phyloP scores from a whole-genome alignment of 2,329 filamentous ascomycete species.

The Zarea fungicola region DNA sequence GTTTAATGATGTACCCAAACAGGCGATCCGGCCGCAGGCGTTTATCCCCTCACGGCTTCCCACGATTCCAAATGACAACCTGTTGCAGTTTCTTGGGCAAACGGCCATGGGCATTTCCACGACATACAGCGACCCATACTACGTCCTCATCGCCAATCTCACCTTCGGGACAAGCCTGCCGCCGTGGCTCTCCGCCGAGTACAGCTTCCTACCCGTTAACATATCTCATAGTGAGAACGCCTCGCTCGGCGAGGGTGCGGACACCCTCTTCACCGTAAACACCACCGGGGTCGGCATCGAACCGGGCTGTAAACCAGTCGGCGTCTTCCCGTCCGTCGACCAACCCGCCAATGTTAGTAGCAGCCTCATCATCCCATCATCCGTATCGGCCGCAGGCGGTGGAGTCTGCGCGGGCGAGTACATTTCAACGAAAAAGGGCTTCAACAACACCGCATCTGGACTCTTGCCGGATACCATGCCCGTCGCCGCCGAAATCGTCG shows the following conservation, averaged over 20 bases:
- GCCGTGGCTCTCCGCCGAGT: constrained; percentile 41
- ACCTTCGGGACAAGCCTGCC: constrained; percentile 38
- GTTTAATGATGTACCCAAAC: constrained; percentile 34
- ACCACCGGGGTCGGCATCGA: neutral
- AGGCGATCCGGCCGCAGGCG: neutral
- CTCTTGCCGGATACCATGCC: neutral
- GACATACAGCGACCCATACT: constrained; percentile 22
- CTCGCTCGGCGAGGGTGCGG: no score
- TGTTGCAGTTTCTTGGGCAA: neutral
- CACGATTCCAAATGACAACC: neutral
- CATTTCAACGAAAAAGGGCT: neutral
- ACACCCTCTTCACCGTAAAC: neutral
- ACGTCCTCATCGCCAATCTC: constrained; percentile 40
- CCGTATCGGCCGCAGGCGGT: no score
- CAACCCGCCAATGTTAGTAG: neutral
- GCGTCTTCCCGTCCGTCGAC: neutral
- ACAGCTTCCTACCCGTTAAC: constrained; percentile 43
- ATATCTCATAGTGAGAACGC: neutral
- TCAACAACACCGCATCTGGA: neutral
- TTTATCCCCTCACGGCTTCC: constrained; percentile 11
- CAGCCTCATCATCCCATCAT: no score
- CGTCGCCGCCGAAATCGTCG: neutral
- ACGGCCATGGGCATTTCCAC: neutral
- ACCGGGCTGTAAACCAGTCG: neutral
- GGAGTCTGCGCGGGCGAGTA: neutral